phyloP scores from a whole-genome alignment of 352 stramenopile genomes.

The Phytopythium sindhum region DNA sequence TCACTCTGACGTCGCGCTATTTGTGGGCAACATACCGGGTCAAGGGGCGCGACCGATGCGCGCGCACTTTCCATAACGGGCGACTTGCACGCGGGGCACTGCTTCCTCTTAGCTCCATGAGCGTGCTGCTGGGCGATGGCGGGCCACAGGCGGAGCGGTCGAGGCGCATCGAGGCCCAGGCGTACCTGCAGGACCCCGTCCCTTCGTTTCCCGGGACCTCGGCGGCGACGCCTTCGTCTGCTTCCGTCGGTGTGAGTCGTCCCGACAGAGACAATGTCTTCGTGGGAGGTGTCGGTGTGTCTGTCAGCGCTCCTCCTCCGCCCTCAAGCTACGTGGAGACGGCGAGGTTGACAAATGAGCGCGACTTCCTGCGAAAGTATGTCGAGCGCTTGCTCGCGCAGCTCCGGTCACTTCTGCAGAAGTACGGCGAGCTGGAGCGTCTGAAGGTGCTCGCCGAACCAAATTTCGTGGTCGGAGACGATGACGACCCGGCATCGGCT shows the following conservation, averaged over 20 bases:
- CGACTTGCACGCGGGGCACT: background rate
- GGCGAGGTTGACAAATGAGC: constrained; percentile 49
- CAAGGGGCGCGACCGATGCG: background rate
- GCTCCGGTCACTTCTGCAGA: constrained; percentile 50
- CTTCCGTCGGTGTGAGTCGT: background rate
- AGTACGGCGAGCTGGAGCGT: constrained; percentile 70
- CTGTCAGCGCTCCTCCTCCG: background rate
- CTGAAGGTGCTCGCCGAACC: constrained; percentile 55
- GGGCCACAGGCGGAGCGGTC: constrained; percentile 33
- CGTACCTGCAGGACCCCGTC: constrained; percentile 7
- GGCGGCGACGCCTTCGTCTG: constrained; percentile 3
- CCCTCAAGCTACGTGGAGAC: constrained; percentile 31
- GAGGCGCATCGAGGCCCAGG: constrained; percentile 28
- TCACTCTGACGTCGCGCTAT: background rate
- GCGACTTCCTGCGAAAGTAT: constrained; percentile 62
- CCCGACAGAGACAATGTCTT: background rate
- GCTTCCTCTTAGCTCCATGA: background rate
- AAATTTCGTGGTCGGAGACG: constrained; percentile 11
- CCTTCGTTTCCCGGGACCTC: background rate
- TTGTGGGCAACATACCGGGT: background rate
- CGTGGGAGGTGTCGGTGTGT: background rate
- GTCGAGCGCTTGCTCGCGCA: constrained; percentile 65
- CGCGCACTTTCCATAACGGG: constrained; percentile 1
- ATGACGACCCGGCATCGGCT: constrained; percentile 9
- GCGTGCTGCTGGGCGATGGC: constrained; percentile 13